phyloP scores from a whole-genome alignment of 2,329 filamentous ascomycete genomes.

The Hortaea werneckii region DNA sequence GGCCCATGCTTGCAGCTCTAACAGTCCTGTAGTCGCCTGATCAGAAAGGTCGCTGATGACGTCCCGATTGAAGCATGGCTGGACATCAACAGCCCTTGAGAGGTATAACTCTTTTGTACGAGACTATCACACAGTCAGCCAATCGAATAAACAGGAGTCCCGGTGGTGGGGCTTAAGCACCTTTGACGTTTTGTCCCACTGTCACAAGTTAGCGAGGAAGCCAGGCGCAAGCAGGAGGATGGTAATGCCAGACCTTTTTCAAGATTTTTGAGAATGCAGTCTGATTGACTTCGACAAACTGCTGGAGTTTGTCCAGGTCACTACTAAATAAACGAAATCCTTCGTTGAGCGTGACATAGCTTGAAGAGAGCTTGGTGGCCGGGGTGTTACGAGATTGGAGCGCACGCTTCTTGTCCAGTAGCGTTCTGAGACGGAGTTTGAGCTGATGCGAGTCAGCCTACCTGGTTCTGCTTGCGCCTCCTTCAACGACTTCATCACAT shows the following conservation, averaged over 20 bases:
- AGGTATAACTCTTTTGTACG: constrained; percentile 97
- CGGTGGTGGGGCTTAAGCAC: constrained; percentile 29
- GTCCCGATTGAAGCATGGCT: constrained; percentile 95
- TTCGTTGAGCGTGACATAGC: constrained; percentile 90
- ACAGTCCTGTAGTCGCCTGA: constrained; percentile 88
- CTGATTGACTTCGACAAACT: constrained; percentile 97
- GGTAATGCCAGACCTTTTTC: constrained; percentile 58
- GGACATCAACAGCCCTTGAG: constrained; percentile 89
- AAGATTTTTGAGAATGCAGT: constrained; percentile 97
- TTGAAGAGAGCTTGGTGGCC: constrained; percentile 77
- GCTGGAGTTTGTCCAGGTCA: constrained; percentile 89
- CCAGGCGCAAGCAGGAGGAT: constrained; percentile 8
- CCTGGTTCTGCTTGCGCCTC: too few relatives aligned
- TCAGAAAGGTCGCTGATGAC: constrained; percentile 96
- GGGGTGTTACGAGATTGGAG: constrained; percentile 64
- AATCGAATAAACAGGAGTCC: neutral
- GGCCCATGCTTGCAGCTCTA: constrained; percentile 92
- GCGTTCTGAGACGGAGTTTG: constrained; percentile 80
- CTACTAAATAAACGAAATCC: constrained; percentile 95
- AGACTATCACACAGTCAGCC: constrained; percentile 46
- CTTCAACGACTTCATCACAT: constrained; percentile 23
- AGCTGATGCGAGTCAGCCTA: constrained; percentile 47
- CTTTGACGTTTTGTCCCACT: constrained; percentile 99
- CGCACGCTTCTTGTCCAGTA: constrained; percentile 90
- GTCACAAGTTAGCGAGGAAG: constrained; percentile 28